phyloP scores from a whole-genome alignment of 116 monocot genomes.

The Zostera marina region DNA sequence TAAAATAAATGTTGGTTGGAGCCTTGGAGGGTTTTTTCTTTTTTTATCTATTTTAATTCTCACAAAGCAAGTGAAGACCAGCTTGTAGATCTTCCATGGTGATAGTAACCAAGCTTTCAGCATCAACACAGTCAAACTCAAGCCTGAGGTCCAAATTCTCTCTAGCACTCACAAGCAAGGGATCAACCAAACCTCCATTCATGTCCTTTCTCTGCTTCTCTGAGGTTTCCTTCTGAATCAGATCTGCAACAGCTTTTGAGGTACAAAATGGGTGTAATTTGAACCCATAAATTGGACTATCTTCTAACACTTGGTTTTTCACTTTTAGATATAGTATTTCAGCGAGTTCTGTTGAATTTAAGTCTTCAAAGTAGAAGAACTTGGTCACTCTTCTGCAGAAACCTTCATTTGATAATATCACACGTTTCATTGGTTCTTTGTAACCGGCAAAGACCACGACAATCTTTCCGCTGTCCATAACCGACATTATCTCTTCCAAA shows the following conservation, averaged over 20 bases:
- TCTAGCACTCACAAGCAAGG: conserved; percentile 61
- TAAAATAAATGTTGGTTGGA: too few species aligned
- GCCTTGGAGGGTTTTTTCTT: too few species aligned
- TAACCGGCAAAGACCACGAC: conserved; percentile 91
- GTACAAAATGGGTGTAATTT: conserved; percentile 65
- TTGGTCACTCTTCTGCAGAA: conserved; percentile 88
- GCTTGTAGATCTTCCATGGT: conserved; percentile 67
- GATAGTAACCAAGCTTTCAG: conserved; percentile 51
- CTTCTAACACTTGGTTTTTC: conserved; percentile 20
- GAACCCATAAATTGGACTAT: conserved; percentile 49
- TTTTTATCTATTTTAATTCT: not conserved
- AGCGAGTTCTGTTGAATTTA: conserved; percentile 46
- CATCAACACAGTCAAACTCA: conserved; percentile 60
- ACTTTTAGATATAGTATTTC: conserved; percentile 70
- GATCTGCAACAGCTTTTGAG: conserved; percentile 29
- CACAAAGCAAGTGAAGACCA: conserved; percentile 29
- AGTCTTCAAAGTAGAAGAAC: conserved; percentile 81
- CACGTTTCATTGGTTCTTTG: conserved; percentile 78
- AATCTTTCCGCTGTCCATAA: conserved; percentile 86
- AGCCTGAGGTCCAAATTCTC: conserved; percentile 76
- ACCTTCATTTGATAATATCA: conserved; percentile 84
- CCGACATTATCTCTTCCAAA: conserved; percentile 92
- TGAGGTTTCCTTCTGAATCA: conserved; percentile 39
- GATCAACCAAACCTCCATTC: conserved; percentile 85
- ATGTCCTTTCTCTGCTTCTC: conserved; percentile 54